Conservation (phyloP, 108 stramenopile species). For the Skeletonema grethae region DNA sequence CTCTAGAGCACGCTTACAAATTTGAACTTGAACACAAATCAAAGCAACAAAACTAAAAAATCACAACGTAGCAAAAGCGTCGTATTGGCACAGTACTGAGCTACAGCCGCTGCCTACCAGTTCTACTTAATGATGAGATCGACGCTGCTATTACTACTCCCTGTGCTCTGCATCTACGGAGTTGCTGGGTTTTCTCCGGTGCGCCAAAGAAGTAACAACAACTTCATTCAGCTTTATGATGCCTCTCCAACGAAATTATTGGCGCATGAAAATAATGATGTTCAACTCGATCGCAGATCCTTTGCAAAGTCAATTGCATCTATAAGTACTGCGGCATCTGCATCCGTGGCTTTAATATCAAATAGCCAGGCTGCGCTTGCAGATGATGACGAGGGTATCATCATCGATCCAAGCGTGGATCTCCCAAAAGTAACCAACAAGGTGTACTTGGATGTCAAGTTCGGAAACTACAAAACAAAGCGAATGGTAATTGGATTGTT, state of each 20-base stretch:
- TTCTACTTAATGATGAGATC: background rate
- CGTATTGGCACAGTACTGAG: too few relatives aligned
- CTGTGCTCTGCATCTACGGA: background rate
- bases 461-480: constrained; percentile 33
- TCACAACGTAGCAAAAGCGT: too few relatives aligned
- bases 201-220: background rate
- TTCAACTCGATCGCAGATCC: background rate
- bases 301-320: constrained; percentile 2
- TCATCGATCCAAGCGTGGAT: constrained; percentile 57
- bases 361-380: constrained; percentile 8
- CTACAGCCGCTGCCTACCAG: too few relatives aligned
- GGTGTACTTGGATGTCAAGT: constrained; percentile 65
- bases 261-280: background rate
- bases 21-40: too few relatives aligned
- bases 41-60: too few relatives aligned
- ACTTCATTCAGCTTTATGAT: background rate
- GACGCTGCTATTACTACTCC: background rate
- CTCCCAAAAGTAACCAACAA: constrained; percentile 60
- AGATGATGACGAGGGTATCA: background rate
- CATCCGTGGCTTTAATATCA: background rate
- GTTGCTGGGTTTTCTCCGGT: background rate
- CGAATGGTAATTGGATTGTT: constrained; percentile 65
- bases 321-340: background rate
- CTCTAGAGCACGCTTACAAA: too few relatives aligned
- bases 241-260: background rate